Evolutionary conservation across 164 flowering plant genomes (phyloP).

Genomic region (Paratinospora sagittata): DNA sequence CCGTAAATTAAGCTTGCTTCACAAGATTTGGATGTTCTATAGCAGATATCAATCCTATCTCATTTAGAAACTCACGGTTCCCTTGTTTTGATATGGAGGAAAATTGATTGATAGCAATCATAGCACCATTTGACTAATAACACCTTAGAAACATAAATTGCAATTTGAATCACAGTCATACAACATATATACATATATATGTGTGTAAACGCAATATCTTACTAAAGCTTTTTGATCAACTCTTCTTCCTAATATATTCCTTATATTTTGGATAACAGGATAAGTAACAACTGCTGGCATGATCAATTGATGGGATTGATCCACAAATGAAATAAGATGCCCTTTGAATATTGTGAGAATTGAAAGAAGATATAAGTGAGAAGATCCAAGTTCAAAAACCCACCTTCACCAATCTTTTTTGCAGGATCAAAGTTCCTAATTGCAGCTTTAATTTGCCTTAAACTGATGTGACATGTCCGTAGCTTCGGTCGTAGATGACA

Average conservation of each 20-base stretch:
- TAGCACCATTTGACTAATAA: conserved; percentile 1
- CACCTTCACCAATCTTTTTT: conserved; percentile 11
- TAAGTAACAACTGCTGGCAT: too few species aligned
- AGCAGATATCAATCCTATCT: conserved; percentile 8
- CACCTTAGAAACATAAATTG: background rate
- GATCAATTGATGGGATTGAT: too few species aligned
- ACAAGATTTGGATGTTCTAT: conserved; percentile 6
- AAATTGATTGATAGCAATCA: conserved; percentile 8
- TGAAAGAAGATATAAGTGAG: too few species aligned
- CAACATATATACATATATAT: too few species aligned
- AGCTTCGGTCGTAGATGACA: background rate
- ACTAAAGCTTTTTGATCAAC: too few species aligned
- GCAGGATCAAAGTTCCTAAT: conserved; percentile 5
- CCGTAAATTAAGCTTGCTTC: conserved; percentile 9
- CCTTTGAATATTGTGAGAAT: too few species aligned
- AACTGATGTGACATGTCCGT: conserved; percentile 5
- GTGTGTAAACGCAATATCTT: too few species aligned
- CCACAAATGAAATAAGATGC: too few species aligned
- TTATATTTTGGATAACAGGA: too few species aligned
- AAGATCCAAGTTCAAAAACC: too few species aligned
- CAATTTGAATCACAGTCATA: too few species aligned
- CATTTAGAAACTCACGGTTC: conserved; percentile 10
- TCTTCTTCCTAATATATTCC: too few species aligned
- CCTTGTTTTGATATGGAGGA: conserved; percentile 10
- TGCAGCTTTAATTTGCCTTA: conserved; percentile 9